Conservation (phyloP, 768 basidiomycete species). For the Trametes cubensis region DNA sequence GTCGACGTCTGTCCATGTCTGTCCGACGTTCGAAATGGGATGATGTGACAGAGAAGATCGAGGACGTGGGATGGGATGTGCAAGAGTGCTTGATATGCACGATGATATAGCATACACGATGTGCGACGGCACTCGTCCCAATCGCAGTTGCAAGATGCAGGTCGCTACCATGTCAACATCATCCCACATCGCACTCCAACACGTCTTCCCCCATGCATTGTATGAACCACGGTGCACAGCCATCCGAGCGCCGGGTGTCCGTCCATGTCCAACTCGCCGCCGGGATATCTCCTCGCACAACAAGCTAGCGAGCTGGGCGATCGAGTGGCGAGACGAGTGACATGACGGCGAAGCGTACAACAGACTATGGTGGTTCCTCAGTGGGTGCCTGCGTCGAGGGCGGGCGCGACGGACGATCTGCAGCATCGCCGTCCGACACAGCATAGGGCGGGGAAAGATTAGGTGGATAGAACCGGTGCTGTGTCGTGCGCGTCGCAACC, state of each 20-base stretch:
- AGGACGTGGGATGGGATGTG: conserved; percentile 5
- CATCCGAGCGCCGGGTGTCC: background rate
- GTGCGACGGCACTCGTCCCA: background rate
- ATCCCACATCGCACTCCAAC: background rate
- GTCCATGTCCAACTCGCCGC: too few species aligned
- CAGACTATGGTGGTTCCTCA: background rate
- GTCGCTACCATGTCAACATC: conserved; percentile 7
- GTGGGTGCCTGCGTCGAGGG: background rate
- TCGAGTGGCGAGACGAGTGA: too few species aligned
- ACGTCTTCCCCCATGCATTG: too few species aligned
- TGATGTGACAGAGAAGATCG: background rate
- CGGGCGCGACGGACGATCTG: background rate
- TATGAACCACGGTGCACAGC: conserved; percentile 1
- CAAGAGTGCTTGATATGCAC: background rate
- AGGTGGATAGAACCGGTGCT: conserved; percentile 1
- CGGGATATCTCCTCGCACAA: too few species aligned
- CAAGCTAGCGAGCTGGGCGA: too few species aligned
- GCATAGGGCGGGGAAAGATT: background rate
- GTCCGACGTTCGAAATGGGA: background rate
- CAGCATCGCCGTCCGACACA: background rate
- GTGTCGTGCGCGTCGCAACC: conserved; percentile 2
- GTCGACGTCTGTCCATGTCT: background rate
- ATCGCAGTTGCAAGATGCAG: background rate
- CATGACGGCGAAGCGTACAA: background rate
- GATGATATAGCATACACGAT: background rate